A percentile compares a stretch with the other conserved stretches of the same genome.
Conservation (phyloP, 805 yeast genomes). For the Hanseniaspora jakobsenii region DNA sequence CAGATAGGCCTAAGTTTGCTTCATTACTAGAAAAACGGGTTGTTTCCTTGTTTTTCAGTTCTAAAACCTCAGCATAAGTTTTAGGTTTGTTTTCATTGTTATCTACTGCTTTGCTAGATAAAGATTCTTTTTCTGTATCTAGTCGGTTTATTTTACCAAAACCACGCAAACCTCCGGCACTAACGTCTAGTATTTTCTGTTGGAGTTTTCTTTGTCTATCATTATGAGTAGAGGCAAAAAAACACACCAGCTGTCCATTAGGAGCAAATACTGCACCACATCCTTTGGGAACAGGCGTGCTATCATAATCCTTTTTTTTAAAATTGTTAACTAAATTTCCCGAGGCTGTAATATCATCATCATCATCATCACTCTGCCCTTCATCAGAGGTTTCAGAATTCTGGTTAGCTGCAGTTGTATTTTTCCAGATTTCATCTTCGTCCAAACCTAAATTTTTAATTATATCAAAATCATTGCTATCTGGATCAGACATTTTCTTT, state of each 20-base stretch:
- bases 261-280: slow-evolving; percentile 87
- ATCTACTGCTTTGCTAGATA: slow-evolving; percentile 12
- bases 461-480: slow-evolving; percentile 32
- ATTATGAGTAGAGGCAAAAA: slow-evolving; percentile 45
- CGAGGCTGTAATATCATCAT: slow-evolving; percentile 29
- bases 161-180: slow-evolving; percentile 22
- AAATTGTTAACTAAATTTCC: slow-evolving; percentile 14
- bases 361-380: slow-evolving; percentile 32
- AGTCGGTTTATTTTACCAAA: slow-evolving; percentile 22
- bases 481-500: not conserved
- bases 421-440: slow-evolving; percentile 22
- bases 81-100: slow-evolving; percentile 23
- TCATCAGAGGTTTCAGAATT: slow-evolving; percentile 19
- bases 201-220: slow-evolving; percentile 31
- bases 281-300: slow-evolving; percentile 84
- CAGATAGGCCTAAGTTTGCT: slow-evolving; percentile 15
- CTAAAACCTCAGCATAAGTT: slow-evolving; percentile 26
- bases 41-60: slow-evolving; percentile 3
- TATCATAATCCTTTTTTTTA: slow-evolving; percentile 38
- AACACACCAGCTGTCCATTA: slow-evolving; percentile 68
- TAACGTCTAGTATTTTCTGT: slow-evolving; percentile 19
- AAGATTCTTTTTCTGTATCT: slow-evolving; percentile 2
- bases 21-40: slow-evolving; percentile 20
- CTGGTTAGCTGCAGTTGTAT: not conserved
- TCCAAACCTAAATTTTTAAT: slow-evolving; percentile 30